phyloP scores from a whole-genome alignment of 208 protist genomes.

The Porcisia hertigi region DNA sequence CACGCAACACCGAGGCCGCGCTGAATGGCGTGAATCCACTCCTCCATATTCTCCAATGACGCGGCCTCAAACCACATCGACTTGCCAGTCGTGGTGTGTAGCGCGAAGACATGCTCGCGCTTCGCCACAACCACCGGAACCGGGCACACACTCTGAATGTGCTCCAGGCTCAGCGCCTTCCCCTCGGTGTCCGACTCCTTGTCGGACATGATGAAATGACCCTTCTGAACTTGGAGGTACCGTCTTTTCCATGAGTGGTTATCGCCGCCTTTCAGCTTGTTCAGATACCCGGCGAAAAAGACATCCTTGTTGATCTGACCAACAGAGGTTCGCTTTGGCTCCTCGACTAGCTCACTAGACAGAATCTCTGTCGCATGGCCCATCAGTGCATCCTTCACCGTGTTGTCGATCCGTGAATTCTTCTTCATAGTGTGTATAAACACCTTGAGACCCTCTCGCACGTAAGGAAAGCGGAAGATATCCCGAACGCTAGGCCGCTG shows the following conservation, averaged over 20 bases:
- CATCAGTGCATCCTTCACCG: conserved; percentile 61
- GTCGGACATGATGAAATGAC: conserved; percentile 77
- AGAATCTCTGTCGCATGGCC: conserved; percentile 72
- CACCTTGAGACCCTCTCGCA: conserved; percentile 77
- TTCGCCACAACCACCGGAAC: conserved; percentile 59
- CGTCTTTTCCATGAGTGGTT: conserved; percentile 74
- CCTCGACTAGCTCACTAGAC: conserved; percentile 35
- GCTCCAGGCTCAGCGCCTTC: conserved; percentile 79
- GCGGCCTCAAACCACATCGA: conserved; percentile 85
- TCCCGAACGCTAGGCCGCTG: conserved; percentile 67
- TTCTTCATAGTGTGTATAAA: conserved; percentile 85
- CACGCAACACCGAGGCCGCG: conserved; percentile 69
- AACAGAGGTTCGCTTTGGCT: conserved; percentile 37
- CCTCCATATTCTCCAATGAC: conserved; percentile 77
- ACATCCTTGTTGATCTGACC: conserved; percentile 78
- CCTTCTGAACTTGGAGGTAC: conserved; percentile 70
- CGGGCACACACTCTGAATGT: conserved; percentile 81
- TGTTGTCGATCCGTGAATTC: conserved; percentile 67
- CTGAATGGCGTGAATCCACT: conserved; percentile 82
- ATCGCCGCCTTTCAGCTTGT: conserved; percentile 68
- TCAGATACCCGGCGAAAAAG: conserved; percentile 66
- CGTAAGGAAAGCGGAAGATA: conserved; percentile 76
- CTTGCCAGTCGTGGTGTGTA: conserved; percentile 83
- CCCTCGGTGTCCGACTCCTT: conserved; percentile 66
- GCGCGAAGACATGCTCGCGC: conserved; percentile 76